These are phyloP conservation scores for Mycena leptocephala DNA, from an alignment of 768 basidiomycete species.

Conservation along the genomic window DNA sequence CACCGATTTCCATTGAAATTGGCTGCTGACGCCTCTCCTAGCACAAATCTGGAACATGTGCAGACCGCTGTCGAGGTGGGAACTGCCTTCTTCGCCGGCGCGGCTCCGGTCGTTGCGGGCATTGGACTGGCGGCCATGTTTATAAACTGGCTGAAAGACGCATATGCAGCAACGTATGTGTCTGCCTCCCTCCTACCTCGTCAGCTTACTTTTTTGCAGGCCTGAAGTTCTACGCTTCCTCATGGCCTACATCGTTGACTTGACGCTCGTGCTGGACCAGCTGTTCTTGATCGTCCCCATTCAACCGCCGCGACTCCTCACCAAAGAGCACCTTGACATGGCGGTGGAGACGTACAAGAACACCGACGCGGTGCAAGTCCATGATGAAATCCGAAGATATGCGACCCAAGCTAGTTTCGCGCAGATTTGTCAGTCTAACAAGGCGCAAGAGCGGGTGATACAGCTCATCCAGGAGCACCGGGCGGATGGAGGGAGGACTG, in stretches of 20 bases:
- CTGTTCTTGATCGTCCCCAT: slow-evolving; percentile 7
- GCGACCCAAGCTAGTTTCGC: background rate
- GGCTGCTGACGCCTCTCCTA: background rate
- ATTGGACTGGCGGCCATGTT: background rate
- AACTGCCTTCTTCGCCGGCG: background rate
- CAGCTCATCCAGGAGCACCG: background rate
- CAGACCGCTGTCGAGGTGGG: background rate
- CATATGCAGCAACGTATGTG: background rate
- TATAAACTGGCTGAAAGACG: background rate
- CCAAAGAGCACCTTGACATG: background rate
- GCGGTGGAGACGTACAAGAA: background rate
- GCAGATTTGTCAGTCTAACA: background rate
- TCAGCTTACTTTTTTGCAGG: background rate
- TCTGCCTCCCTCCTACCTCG: background rate
- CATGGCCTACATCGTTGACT: slow-evolving; percentile 20
- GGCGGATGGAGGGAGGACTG: no score
- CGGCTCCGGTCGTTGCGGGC: background rate
- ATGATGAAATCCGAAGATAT: background rate
- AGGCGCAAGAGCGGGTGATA: background rate
- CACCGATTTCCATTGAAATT: background rate
- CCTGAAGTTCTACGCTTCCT: slow-evolving; percentile 10
- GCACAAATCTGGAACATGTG: background rate
- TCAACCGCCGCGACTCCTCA: background rate
- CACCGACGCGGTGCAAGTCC: background rate
- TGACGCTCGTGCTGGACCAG: slow-evolving; percentile 20